Evolutionary conservation across 1,284 basidiomycete species (phyloP).

Genomic region (Moesziomyces antarcticus): DNA sequence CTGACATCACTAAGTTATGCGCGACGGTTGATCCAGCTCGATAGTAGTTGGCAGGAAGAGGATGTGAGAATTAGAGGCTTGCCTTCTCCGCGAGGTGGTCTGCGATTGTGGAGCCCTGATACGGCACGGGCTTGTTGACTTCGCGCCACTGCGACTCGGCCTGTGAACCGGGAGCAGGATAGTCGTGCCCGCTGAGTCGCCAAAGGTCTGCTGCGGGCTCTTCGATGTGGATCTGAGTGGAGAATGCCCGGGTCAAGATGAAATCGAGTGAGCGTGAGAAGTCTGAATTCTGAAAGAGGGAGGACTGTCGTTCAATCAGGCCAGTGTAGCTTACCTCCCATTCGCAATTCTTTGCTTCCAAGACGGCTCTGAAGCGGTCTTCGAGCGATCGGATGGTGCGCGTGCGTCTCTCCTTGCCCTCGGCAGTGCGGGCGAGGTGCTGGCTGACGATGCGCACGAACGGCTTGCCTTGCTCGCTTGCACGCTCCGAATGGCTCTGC

Average conservation of each 20-base stretch:
- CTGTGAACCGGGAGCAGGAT: slow-evolving; percentile 20
- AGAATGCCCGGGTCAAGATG: neutral
- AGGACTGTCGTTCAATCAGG: no score
- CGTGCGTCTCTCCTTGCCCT: slow-evolving; percentile 15
- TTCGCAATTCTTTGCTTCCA: slow-evolving; percentile 21
- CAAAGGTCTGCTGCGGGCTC: slow-evolving; percentile 32
- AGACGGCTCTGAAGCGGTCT: slow-evolving; percentile 4
- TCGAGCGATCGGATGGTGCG: slow-evolving; percentile 5
- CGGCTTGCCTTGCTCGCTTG: slow-evolving; percentile 15
- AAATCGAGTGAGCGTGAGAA: neutral
- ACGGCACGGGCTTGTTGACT: slow-evolving; percentile 21
- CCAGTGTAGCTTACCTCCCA: slow-evolving; percentile 21
- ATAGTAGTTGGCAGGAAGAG: no score
- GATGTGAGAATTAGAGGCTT: neutral
- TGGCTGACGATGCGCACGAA: slow-evolving; percentile 32
- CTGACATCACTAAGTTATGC: no score
- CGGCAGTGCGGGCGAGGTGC: slow-evolving; percentile 18
- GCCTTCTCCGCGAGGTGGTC: slow-evolving; percentile 16
- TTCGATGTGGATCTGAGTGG: slow-evolving; percentile 30
- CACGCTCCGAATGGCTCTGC: slow-evolving; percentile 18
- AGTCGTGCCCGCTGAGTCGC: slow-evolving; percentile 20
- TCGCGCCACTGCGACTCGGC: slow-evolving; percentile 26
- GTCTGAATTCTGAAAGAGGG: no score
- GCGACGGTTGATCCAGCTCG: no score
- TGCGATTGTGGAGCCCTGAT: slow-evolving; percentile 26